Base-by-base conservation (phyloP, 1,284 basidiomycete species). In the Amylostereum areolatum region DNA sequence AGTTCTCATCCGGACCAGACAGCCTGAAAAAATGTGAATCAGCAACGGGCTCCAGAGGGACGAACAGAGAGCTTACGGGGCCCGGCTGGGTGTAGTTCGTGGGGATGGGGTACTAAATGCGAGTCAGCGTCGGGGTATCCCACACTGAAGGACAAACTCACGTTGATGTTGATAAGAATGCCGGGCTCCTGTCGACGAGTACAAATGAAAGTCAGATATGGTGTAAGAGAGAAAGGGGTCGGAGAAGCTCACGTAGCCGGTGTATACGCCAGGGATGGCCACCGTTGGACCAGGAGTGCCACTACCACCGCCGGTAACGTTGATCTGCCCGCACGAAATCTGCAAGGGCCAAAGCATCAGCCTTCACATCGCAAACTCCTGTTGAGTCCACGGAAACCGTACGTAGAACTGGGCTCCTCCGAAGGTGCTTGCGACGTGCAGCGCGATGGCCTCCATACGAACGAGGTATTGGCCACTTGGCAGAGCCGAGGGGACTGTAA, bases 401-500 rank as follows among this genome's bases (percentile, higher is more conserved):
- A 60, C 55, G 53, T 62, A 64, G 53, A 64, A 63, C 52, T 65
- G 63, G 45, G 63, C 65, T 33, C 64, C 63, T 30, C 60, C 62
- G 48, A 50, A 61, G n/a, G 54, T 57, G 41, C 48, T 50, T 12
- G 62, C 62, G 48, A 56, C 55, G 56, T 75, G 72, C 45, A 74
- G 57, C 39, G 74, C 74, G 49, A 76, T 73, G 25, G 72, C 63
- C 55, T 78, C 75, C 57, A 71, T 68, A 44, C 75, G 73, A 53
- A 78, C 68, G 56, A 69, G 64, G 60, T 71, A 73, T 62, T 77
- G 69, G 8, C 74, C 75, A 39, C 57, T 67, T 11, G 75, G 74
- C 30, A 77, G 65, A 40, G 58, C 58, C 48, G 59, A 62, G 5
- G 75, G 75, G 48, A 77, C 47, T 3, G 69, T 71, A 62, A 77